Evolutionary conservation across 2,329 filamentous ascomycete genomes (phyloP), one percentile per base, ranked within the genome.

Genomic region (Elsinoe fawcettii): DNA sequence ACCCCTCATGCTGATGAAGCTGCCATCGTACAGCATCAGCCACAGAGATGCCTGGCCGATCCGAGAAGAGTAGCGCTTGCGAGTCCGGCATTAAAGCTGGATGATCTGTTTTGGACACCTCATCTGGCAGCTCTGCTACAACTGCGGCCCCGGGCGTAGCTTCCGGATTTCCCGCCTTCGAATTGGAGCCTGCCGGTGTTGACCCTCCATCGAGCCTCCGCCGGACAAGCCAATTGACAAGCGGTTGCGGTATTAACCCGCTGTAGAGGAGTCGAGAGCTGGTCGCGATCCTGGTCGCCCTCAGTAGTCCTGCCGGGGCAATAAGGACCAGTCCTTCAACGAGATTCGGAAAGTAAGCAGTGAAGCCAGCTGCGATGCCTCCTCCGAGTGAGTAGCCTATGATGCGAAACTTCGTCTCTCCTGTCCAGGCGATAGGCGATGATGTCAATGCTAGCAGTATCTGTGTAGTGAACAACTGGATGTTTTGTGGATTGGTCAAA

Each of bases 321-420:
- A 96, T 79, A 5, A 96, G 79, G 9, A 93, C 77, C 20, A 96
- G 75, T 8, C 79, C 81, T 11, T 79, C 77, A 12, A 96, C 77
- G 57, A 92, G 74, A 49, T 80, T 71, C 0, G 87, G 82, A 65
- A 89, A 88, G 66, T 82, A 82, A 1, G 80, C 78, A 1, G 87
- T 80, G 66, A 93, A 92, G 18, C 83, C 77, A 8, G 82, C 83
- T 1, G 81, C 79, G 39, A 95, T 80, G 12, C 85, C 87, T 34
- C 89, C 90, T 46, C 90, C 89, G 0, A 95, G 77, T 0, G 86
- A 90, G 69, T 93, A 95, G 1, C 89, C 90, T 2, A 90, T 72
- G 5, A 95, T 73, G 60, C 83, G 81, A 69, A 93, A 92, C 43
- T 69, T 65, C 12, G 67, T 51, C 43, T 59, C 51, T 43, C 82